These are phyloP conservation scores for Limonium bicolor DNA, from an alignment of 148 eudicot genomes.

Conservation along the genomic window DNA sequence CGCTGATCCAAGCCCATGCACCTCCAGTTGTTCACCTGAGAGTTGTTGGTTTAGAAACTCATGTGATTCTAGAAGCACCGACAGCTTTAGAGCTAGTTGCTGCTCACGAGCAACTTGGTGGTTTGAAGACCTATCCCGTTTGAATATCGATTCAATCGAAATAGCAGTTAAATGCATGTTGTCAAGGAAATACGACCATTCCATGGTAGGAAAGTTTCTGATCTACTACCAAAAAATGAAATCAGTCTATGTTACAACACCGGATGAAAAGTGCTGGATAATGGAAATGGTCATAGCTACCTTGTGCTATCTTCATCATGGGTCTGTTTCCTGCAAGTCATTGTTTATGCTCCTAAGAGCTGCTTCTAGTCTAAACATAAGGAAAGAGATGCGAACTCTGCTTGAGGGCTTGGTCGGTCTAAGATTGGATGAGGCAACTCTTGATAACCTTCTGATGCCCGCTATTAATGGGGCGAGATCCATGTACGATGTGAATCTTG, in stretches of 20 bases:
- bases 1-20: slow-evolving; percentile 45
- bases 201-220: slow-evolving; percentile 36
- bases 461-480: slow-evolving; percentile 28
- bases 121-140: slow-evolving; percentile 47
- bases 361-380: slow-evolving; percentile 16
- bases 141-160: slow-evolving; percentile 21
- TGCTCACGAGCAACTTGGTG: slow-evolving; percentile 41
- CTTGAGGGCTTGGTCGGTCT: slow-evolving; percentile 56
- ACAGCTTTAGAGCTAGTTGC: slow-evolving; percentile 44
- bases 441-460: slow-evolving; percentile 60
- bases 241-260: slow-evolving; percentile 11
- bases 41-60: slow-evolving; percentile 46
- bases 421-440: slow-evolving; percentile 44
- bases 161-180: slow-evolving; percentile 26
- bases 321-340: slow-evolving; percentile 28
- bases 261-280: slow-evolving; percentile 41
- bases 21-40: slow-evolving; percentile 49
- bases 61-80: slow-evolving; percentile 56
- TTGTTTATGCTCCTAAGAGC: slow-evolving; percentile 37
- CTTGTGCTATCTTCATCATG: slow-evolving; percentile 32
- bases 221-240: slow-evolving; percentile 55
- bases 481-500: slow-evolving; percentile 61
- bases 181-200: slow-evolving; percentile 33
- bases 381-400: slow-evolving; percentile 16
- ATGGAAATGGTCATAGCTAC: slow-evolving; percentile 26